A percentile compares a stretch with the other conserved stretches of the same genome.
These are phyloP conservation scores for Glycine tomentella DNA, from an alignment of 306 rosid genomes.

Conservation along the genomic window DNA sequence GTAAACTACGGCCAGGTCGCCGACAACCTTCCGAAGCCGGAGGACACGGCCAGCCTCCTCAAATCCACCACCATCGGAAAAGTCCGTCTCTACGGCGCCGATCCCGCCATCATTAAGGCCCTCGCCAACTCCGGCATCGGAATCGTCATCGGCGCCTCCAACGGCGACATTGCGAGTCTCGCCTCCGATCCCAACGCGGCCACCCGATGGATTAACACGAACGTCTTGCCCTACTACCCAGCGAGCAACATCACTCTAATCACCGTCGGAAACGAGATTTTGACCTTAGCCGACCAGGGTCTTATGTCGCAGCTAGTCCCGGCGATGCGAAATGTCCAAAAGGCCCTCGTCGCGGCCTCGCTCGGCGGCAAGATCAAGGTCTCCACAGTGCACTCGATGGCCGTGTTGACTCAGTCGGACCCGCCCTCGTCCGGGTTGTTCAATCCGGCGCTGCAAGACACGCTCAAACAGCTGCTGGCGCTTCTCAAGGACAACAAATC, in stretches of 20 bases:
- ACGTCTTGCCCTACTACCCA: constrained; percentile 73
- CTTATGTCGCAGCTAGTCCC: constrained; percentile 72
- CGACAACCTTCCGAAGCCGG: constrained; percentile 77
- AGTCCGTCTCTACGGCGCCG: constrained; percentile 77
- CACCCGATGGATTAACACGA: constrained; percentile 69
- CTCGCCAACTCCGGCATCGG: constrained; percentile 72
- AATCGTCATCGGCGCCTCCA: constrained; percentile 66
- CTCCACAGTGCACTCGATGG: constrained; percentile 87
- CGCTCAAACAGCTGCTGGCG: constrained; percentile 57
- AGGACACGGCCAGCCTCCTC: constrained; percentile 61
- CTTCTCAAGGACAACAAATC: constrained; percentile 70
- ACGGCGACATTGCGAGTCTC: constrained; percentile 70
- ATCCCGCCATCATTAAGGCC: constrained; percentile 65
- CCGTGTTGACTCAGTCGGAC: constrained; percentile 72
- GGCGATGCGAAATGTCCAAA: constrained; percentile 81
- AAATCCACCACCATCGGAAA: constrained; percentile 69
- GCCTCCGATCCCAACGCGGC: constrained; percentile 79
- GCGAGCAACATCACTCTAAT: constrained; percentile 71
- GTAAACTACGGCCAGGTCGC: constrained; percentile 85
- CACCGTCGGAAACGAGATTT: constrained; percentile 87
- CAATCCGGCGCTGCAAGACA: constrained; percentile 52
- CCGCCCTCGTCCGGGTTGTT: constrained; percentile 87
- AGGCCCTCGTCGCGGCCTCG: constrained; percentile 59
- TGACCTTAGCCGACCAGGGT: constrained; percentile 59
- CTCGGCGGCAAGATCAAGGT: constrained; percentile 77